Conservation (phyloP, 768 basidiomycete genomes). For the Mycena polygramma region DNA sequence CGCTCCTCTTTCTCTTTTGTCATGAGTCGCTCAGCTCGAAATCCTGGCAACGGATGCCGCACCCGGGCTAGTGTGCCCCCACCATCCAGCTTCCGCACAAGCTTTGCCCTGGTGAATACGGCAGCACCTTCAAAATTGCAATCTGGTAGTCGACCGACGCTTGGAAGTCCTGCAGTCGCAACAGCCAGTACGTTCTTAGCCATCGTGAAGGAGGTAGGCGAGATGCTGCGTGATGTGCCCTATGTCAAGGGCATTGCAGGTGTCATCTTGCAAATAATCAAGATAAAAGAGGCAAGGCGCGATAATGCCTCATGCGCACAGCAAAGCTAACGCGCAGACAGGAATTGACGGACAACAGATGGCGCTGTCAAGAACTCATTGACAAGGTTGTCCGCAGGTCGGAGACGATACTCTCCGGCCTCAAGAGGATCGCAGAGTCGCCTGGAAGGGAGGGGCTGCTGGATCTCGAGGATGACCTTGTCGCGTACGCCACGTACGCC, state of each 20-base stretch:
- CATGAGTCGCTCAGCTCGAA: slow-evolving; percentile 34
- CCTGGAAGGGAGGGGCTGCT: slow-evolving; percentile 30
- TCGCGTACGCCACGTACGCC: slow-evolving; percentile 27
- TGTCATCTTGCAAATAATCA: slow-evolving; percentile 34
- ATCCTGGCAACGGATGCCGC: slow-evolving; percentile 32
- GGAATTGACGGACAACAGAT: slow-evolving; percentile 36
- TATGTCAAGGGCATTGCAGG: slow-evolving; percentile 33
- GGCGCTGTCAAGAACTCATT: slow-evolving; percentile 37
- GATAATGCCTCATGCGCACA: slow-evolving; percentile 18
- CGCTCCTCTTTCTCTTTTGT: slow-evolving; percentile 24
- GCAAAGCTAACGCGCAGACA: slow-evolving; percentile 7
- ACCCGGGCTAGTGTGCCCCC: not conserved
- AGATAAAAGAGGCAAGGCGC: slow-evolving; percentile 34
- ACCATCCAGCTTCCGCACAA: not conserved
- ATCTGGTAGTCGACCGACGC: slow-evolving; percentile 10
- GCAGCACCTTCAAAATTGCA: slow-evolving; percentile 8
- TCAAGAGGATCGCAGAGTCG: slow-evolving; percentile 26
- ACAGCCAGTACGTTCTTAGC: slow-evolving; percentile 30
- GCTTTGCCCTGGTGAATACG: not conserved
- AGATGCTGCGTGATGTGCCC: slow-evolving; percentile 30
- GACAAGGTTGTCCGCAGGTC: slow-evolving; percentile 36
- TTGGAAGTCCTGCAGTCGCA: slow-evolving; percentile 9
- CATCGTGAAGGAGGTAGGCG: slow-evolving; percentile 31
- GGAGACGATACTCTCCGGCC: slow-evolving; percentile 28
- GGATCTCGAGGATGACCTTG: slow-evolving; percentile 33